Conservation (phyloP, 495 filamentous ascomycete species). For the Aspergillus conjunctus region DNA sequence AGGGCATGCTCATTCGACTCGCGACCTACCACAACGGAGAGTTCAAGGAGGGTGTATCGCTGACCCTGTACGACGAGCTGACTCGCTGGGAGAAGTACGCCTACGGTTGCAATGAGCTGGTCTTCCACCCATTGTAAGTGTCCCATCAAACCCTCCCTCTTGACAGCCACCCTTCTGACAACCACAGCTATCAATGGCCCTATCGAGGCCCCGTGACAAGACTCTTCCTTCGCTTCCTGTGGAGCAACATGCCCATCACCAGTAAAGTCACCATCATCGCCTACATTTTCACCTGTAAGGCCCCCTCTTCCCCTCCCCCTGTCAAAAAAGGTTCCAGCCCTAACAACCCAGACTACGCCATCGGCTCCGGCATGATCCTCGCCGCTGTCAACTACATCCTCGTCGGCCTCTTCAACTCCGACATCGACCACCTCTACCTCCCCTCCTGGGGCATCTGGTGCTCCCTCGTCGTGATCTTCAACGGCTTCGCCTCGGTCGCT, state of each 20-base stretch:
- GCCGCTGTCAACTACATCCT: constrained; percentile 9
- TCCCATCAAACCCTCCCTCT: too few relatives aligned
- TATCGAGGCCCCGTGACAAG: constrained; percentile 5
- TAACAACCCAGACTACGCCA: constrained; percentile 8
- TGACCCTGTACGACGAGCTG: constrained; percentile 13
- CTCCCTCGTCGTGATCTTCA: constrained; percentile 7
- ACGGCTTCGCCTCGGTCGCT: constrained; percentile 10
- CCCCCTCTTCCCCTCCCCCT: background rate
- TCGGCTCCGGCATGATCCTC: constrained; percentile 7
- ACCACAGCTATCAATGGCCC: constrained; percentile 2
- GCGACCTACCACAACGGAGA: constrained; percentile 10
- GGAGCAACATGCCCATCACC: constrained; percentile 12
- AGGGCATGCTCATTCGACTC: constrained; percentile 4
- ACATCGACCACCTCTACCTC: constrained; percentile 12
- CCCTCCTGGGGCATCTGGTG: constrained; percentile 9
- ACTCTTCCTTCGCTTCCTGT: constrained; percentile 11
- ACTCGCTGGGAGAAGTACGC: constrained; percentile 11
- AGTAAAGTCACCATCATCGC: constrained; percentile 14
- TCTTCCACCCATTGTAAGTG: constrained; percentile 8
- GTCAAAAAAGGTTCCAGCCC: background rate
- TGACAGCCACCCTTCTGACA: too few relatives aligned
- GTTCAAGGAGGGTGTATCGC: constrained; percentile 9
- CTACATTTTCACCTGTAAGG: constrained; percentile 8
- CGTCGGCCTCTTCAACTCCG: constrained; percentile 11
- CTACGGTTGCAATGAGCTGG: constrained; percentile 7